Percentiles rank a stretch among this genome's conserved stretches.
Evolutionary conservation across 805 yeast genomes (phyloP).

Genomic region (Torulaspora franciscae): DNA sequence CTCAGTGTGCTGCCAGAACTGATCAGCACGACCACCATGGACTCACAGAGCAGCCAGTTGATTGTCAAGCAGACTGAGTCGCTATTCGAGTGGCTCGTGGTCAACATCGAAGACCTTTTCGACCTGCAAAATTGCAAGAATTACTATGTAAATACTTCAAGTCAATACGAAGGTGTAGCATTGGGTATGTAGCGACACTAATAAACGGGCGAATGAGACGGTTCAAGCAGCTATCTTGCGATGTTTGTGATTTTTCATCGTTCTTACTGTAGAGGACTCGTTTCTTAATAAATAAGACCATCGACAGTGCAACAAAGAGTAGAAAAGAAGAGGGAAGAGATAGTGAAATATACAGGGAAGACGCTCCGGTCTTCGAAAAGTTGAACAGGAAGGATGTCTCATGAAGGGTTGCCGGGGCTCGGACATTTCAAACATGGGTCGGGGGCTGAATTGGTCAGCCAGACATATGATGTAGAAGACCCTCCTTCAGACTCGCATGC

Average conservation of each 20-base stretch:
- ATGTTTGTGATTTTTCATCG: not conserved
- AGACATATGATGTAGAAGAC: not conserved
- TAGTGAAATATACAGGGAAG: not conserved
- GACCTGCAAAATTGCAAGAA: constrained; percentile 14
- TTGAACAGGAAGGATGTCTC: constrained; percentile 2
- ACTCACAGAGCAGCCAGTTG: constrained; percentile 49
- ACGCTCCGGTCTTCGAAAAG: not conserved
- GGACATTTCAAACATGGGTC: constrained; percentile 1
- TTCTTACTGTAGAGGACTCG: not conserved
- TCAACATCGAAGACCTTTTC: constrained; percentile 16
- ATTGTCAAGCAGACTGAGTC: constrained; percentile 30
- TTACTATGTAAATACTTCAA: constrained; percentile 32
- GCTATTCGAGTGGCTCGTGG: constrained; percentile 28
- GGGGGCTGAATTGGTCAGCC: not conserved
- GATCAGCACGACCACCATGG: constrained; percentile 77
- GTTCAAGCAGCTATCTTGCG: not conserved
- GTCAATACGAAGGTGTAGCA: constrained; percentile 37
- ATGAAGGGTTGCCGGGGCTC: not conserved
- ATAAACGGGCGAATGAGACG: not conserved
- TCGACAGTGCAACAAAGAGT: not conserved
- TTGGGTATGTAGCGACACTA: constrained; percentile 25
- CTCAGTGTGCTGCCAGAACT: constrained; percentile 77
- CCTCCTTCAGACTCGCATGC: not conserved
- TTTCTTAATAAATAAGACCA: not conserved
- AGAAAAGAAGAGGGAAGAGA: not conserved